Percentiles rank a stretch among this genome's conserved stretches.
Conservation (phyloP, 495 filamentous ascomycete species). For the Xylaria castorea region DNA sequence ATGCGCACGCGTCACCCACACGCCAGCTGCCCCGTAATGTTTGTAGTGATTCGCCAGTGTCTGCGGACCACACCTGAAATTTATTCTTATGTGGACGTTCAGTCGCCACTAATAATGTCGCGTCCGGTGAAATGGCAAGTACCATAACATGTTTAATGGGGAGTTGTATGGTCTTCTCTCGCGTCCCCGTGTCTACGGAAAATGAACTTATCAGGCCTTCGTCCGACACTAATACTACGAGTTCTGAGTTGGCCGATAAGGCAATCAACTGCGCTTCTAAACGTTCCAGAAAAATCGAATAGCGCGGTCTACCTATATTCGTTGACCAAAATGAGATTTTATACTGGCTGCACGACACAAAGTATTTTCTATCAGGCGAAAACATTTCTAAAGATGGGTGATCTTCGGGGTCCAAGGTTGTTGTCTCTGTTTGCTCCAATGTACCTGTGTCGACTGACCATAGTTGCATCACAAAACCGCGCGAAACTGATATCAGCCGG, state of each 20-base stretch:
- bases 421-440: neutral
- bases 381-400: neutral
- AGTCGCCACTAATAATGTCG: neutral
- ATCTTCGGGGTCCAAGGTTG: no score
- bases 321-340: neutral
- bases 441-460: neutral
- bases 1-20: neutral
- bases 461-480: neutral
- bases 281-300: neutral
- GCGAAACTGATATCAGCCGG: neutral
- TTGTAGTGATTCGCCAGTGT: neutral
- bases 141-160: neutral
- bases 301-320: neutral
- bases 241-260: neutral
- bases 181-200: neutral
- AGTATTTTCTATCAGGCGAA: neutral
- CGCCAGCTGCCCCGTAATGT: neutral
- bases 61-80: neutral
- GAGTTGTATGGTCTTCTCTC: neutral
- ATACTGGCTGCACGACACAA: neutral
- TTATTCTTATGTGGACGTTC: neutral
- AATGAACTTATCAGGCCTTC: neutral
- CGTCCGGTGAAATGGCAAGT: neutral
- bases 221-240: neutral
- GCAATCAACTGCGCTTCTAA: neutral